Conservation (phyloP, 129 eudicot genomes). For the Gnaphalium uliginosum region DNA sequence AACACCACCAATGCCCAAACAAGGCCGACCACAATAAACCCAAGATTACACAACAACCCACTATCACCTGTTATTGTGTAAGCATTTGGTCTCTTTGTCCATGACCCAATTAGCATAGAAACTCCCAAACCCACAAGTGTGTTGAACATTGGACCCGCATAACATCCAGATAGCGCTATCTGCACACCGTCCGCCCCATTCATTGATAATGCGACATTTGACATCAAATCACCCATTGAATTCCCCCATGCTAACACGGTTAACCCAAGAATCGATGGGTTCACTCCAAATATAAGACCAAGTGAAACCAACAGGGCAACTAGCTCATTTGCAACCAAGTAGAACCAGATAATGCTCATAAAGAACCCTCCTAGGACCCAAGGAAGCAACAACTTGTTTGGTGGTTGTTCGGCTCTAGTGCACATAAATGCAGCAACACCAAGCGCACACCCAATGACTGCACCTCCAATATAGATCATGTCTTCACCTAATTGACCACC, state of each 20-base stretch:
- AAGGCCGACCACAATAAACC: constrained; percentile 56
- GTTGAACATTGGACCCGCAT: constrained; percentile 93
- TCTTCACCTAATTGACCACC: constrained; percentile 1
- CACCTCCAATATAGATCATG: constrained; percentile 41
- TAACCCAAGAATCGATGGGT: constrained; percentile 71
- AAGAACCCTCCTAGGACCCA: constrained; percentile 84
- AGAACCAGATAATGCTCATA: constrained; percentile 95
- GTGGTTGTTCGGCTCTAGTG: constrained; percentile 62
- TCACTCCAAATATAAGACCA: constrained; percentile 64
- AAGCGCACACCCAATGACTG: constrained; percentile 38
- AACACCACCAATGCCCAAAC: constrained; percentile 72
- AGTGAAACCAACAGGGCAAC: constrained; percentile 65
- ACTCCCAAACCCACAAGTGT: constrained; percentile 75
- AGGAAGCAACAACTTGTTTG: constrained; percentile 61
- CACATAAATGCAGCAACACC: constrained; percentile 50
- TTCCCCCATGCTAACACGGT: constrained; percentile 95
- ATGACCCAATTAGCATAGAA: constrained; percentile 72
- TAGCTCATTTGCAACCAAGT: constrained; percentile 77
- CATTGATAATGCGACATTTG: constrained; percentile 68
- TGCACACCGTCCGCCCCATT: constrained; percentile 77
- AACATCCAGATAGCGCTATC: constrained; percentile 86
- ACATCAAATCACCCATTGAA: constrained; percentile 84
- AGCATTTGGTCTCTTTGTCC: constrained; percentile 53
- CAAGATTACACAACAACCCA: constrained; percentile 61
- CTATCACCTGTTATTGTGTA: constrained; percentile 52